Conservation (phyloP, 2,329 filamentous ascomycete genomes). For the Alternaria tenuissima region DNA sequence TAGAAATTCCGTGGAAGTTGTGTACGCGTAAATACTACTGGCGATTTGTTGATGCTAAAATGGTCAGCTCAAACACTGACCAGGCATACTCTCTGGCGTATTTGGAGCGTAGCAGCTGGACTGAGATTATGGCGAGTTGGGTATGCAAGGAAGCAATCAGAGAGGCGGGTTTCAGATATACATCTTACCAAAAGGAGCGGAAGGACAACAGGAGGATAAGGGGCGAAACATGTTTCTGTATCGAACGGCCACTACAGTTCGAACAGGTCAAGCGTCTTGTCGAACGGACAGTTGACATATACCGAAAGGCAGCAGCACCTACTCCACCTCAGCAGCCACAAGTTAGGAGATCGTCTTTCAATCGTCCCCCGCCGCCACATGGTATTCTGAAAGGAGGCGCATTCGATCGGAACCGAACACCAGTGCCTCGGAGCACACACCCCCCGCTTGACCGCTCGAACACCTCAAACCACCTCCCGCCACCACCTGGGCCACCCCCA, state of each 20-base stretch:
- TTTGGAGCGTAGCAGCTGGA: constrained; percentile 43
- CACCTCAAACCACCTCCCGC: constrained; percentile 23
- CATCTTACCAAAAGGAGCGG: constrained; percentile 45
- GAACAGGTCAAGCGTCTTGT: constrained; percentile 47
- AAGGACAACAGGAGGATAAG: constrained; percentile 41
- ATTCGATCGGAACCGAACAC: constrained; percentile 39
- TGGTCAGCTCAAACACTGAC: constrained; percentile 42
- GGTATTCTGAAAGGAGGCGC: constrained; percentile 13
- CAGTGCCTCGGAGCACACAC: constrained; percentile 25
- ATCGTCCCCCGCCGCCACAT: constrained; percentile 22
- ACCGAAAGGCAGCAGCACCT: constrained; percentile 36
- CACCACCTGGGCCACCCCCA: constrained; percentile 29
- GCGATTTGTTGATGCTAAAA: constrained; percentile 46
- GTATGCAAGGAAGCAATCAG: constrained; percentile 50
- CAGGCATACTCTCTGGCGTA: constrained; percentile 36
- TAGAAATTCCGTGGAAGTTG: constrained; percentile 50
- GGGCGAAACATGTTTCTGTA: constrained; percentile 48
- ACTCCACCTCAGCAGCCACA: constrained; percentile 20
- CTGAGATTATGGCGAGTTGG: constrained; percentile 50
- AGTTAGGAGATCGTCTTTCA: constrained; percentile 32
- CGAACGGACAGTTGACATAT: constrained; percentile 51
- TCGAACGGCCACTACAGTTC: constrained; percentile 46
- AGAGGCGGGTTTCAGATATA: constrained; percentile 42
- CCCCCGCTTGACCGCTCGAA: constrained; percentile 32
- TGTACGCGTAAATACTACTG: constrained; percentile 45